Base-by-base conservation (phyloP, 768 basidiomycete species). In the Cystofilobasidium capitatum region DNA sequence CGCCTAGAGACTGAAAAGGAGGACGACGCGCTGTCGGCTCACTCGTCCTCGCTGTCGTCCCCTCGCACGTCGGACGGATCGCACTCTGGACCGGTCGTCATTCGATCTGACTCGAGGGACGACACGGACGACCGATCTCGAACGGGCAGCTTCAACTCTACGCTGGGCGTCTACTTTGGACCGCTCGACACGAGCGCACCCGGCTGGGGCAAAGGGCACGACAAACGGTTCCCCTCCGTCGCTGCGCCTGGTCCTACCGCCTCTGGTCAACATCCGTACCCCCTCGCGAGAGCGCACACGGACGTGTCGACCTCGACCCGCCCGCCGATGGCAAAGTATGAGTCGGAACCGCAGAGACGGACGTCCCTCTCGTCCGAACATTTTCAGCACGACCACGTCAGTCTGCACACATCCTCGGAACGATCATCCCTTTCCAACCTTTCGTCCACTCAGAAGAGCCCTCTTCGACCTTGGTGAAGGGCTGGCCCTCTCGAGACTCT, bases 101-200 rank as follows among this genome's bases (percentile, higher is more conserved):
- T 55, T 31, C 51, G 51, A 31, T 31, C 51, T 31, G 29, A 33
- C 51, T 55, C 51, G 8, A 26, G 51, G 29, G 51, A 55, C 51
- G 51, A 55, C 51, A 55, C 31, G 51, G 51, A 55, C 31, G 51
- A 55, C 51, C 51, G 51, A 8, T 33, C 51, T 10, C 51, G 51
- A 2, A 6, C 6, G 7, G 51, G 51, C 51, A 55, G 51, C 51
- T 55, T 55, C 51, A 55, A 29, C 31, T 55, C 51, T 13, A 33
- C 51, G 51, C 51, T 55, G 14, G 51, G 51, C 51, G 51, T 55
- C 31, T 55, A 14, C 31, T 16, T 55, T 16, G 51, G 51, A 3
- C 51, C 49, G 24, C 8, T 29, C 4, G 49, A 51, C 24, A n/a
- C n/a, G n/a, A n/a, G n/a, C n/a, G n/a, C n/a, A n/a, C n/a, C n/a